Evolutionary conservation across 2,329 filamentous ascomycete genomes (phyloP), one percentile per base, ranked within the genome.

Genomic region (Penicillium palitans): DNA sequence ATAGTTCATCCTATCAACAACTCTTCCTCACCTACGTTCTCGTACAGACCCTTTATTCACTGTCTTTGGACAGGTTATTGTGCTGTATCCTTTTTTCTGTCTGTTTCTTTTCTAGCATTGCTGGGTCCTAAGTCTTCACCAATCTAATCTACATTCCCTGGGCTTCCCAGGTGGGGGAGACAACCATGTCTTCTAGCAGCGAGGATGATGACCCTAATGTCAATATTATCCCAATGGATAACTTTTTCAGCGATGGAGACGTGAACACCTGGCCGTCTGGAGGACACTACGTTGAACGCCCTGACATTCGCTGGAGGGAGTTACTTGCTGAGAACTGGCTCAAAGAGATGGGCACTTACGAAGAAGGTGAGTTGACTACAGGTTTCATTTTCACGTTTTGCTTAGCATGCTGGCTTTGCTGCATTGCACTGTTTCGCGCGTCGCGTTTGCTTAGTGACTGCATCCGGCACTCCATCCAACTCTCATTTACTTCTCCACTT

Each of bases 271-370:
- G 76, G 75, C 79, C 33, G 4, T 35, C 78, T 4, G 68, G 60
- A 12, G 62, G 66, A 19, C 59, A 68, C 5, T 55, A 58, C 17
- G 8, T 3, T 13, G 17, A 61, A 57, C 39, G 57, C 1, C 70
- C 80, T 46, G 78, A 81, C 19, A 72, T 65, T 1, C 60, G 74
- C 1, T 84, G 84, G 65, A 72, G 82, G 0, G 73, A 77, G 29
- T 80, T 79, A 52, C 66, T 84, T 8, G 83, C 74, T 0, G 70
- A 66, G 12, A 68, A 75, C 47, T 85, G 83, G 83, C 75, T 83
- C 68, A 63, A 78, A 47, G 66, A 75, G 25, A 72, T 71, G 12
- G 77, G 76, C 1, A 72, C 79, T 29, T 72, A 61, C 49, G 66
- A 71, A 58, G 46, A 62, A 61, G 75, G 77, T 78, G 60, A 65